A percentile compares a stretch with the other conserved stretches of the same genome.
Evolutionary conservation across 352 stramenopile species (phyloP).

Genomic region (Elongisporangium senticosum): DNA sequence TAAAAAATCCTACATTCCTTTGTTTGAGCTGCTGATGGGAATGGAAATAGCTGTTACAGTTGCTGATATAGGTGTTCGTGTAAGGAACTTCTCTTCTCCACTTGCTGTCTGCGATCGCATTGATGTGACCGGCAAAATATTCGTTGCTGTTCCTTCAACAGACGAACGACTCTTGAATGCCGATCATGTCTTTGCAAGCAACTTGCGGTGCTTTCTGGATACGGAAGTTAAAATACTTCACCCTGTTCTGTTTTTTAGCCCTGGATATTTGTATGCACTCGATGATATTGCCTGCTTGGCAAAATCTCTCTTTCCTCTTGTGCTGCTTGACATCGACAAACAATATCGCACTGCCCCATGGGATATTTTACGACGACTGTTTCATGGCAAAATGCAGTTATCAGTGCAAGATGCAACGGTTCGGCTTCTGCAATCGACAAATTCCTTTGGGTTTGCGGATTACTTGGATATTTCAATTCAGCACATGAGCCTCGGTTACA

Average conservation of each 20-base stretch:
- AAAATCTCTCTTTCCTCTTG: constrained; percentile 24
- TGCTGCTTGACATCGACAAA: constrained; percentile 47
- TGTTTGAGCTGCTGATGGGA: constrained; percentile 22
- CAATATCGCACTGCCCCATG: constrained; percentile 23
- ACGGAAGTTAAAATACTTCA: background rate
- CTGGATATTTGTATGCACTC: constrained; percentile 47
- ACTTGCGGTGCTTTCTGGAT: no score
- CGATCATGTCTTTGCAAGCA: no score
- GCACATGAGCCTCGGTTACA: constrained; percentile 24
- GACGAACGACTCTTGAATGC: no score
- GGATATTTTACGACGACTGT: constrained; percentile 50
- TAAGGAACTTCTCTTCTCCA: constrained; percentile 48
- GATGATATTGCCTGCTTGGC: constrained; percentile 34
- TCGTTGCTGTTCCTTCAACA: constrained; percentile 17
- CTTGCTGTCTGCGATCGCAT: constrained; percentile 33
- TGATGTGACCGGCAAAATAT: constrained; percentile 21
- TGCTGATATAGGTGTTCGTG: constrained; percentile 23
- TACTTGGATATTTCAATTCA: constrained; percentile 48
- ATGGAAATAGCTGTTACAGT: constrained; percentile 25
- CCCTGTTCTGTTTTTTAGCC: constrained; percentile 46
- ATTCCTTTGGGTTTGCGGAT: constrained; percentile 47
- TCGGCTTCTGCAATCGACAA: constrained; percentile 34
- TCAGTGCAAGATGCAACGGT: constrained; percentile 32
- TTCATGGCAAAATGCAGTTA: constrained; percentile 49
- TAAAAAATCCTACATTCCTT: constrained; percentile 18